Conservation (phyloP, 106 monocot species). For the Alisma plantagoaquatica region DNA sequence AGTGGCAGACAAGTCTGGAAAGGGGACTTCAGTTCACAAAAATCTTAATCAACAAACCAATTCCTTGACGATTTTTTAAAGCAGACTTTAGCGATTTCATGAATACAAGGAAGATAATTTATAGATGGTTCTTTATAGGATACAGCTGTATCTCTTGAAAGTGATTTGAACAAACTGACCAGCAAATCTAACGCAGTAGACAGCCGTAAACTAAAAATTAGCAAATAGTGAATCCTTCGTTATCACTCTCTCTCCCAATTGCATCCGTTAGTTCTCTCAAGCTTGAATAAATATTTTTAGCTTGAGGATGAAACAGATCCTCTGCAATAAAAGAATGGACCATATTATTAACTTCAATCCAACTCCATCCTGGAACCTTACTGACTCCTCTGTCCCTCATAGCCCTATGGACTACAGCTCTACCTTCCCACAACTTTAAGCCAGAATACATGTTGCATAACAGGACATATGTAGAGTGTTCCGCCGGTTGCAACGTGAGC, state of each 20-base stretch:
- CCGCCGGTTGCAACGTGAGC: conserved; percentile 24
- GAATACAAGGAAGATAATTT: too few relatives aligned
- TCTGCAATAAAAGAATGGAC: conserved; percentile 82
- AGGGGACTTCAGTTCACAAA: too few relatives aligned
- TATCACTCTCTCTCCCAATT: conserved; percentile 12
- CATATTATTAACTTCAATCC: conserved; percentile 67
- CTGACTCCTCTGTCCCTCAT: conserved; percentile 65
- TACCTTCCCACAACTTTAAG: conserved; percentile 42
- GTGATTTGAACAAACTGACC: too few relatives aligned
- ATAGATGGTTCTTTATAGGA: too few relatives aligned
- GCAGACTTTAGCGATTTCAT: too few relatives aligned
- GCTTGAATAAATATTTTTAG: conserved; percentile 38
- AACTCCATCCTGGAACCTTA: conserved; percentile 91
- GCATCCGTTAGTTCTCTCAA: conserved; percentile 29
- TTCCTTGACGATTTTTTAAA: too few relatives aligned
- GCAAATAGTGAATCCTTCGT: too few relatives aligned
- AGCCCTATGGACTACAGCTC: conserved; percentile 41
- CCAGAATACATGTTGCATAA: conserved; percentile 51
- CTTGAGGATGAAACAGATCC: conserved; percentile 51
- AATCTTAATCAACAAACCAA: too few relatives aligned
- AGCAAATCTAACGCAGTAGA: too few relatives aligned
- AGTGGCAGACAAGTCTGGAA: too few relatives aligned
- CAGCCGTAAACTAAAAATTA: too few relatives aligned
- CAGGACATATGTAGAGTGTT: conserved; percentile 61
- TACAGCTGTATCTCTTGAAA: too few relatives aligned